A percentile compares a stretch with the other conserved stretches of the same genome.
These are phyloP conservation scores for Chaetomiaceae sp. DNA, from an alignment of 2,329 filamentous ascomycete species.

Conservation along the genomic window DNA sequence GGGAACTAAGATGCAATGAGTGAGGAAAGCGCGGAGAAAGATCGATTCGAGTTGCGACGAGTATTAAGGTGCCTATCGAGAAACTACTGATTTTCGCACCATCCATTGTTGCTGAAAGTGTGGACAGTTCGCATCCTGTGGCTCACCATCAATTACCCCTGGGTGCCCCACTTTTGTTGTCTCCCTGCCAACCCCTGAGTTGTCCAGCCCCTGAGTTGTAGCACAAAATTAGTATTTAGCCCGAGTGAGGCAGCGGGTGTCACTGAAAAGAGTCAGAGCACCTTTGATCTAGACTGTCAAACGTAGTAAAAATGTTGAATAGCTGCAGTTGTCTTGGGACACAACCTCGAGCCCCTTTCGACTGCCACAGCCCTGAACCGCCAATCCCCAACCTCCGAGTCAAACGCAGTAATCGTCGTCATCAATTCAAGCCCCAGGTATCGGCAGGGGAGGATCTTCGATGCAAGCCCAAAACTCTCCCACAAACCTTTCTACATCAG, in stretches of 20 bases:
- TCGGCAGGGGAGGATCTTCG: neutral
- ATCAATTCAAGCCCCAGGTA: neutral
- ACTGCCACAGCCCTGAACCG: neutral
- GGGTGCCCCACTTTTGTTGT: neutral
- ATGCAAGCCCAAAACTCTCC: neutral
- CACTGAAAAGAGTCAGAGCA: no score
- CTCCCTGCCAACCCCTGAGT: neutral
- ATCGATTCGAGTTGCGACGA: neutral
- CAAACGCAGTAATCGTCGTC: neutral
- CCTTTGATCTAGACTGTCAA: no score
- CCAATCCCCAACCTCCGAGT: neutral
- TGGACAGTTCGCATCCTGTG: neutral
- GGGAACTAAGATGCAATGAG: neutral
- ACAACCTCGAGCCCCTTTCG: no score
- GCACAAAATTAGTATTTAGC: no score
- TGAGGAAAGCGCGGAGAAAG: neutral
- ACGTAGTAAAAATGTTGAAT: no score
- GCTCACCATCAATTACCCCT: neutral
- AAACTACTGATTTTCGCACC: no score
- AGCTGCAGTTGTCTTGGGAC: no score
- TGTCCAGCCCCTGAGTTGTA: neutral
- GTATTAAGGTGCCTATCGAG: no score
- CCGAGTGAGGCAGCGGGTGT: no score
- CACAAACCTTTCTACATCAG: neutral
- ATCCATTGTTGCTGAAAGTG: no score